phyloP scores from a whole-genome alignment of 192 early-diverging fungal genomes.

The Coemansia umbellata region DNA sequence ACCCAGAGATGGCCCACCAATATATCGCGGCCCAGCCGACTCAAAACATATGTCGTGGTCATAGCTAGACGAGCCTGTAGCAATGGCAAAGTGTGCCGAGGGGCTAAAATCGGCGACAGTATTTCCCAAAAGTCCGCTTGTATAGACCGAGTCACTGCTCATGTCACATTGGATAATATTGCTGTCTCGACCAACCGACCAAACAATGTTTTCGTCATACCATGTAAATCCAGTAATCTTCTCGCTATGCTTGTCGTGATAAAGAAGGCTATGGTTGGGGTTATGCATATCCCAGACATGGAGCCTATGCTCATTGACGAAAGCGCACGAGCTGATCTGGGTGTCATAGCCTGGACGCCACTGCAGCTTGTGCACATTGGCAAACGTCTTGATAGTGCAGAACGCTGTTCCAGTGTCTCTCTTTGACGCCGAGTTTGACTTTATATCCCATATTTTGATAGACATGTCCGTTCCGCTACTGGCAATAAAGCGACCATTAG shows the following conservation, averaged over 20 bases:
- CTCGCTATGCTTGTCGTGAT: slow-evolving; percentile 35
- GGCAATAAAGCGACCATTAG: slow-evolving; percentile 44
- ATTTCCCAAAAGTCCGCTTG: slow-evolving; percentile 21
- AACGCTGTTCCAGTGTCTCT: slow-evolving; percentile 19
- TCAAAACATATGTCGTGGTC: background rate
- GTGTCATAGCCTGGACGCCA: slow-evolving; percentile 53
- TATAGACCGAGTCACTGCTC: slow-evolving; percentile 26
- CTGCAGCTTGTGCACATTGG: slow-evolving; percentile 20
- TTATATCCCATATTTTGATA: slow-evolving; percentile 52
- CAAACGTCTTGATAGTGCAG: slow-evolving; percentile 39
- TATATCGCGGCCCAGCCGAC: background rate
- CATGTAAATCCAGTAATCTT: slow-evolving; percentile 35
- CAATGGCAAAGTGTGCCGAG: slow-evolving; percentile 21
- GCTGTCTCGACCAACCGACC: slow-evolving; percentile 24
- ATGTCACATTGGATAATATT: slow-evolving; percentile 44
- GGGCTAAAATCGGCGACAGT: slow-evolving; percentile 32
- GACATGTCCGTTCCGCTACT: slow-evolving; percentile 39
- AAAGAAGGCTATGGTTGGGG: slow-evolving; percentile 41
- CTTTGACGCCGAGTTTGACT: slow-evolving; percentile 12
- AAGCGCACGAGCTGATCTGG: slow-evolving; percentile 43
- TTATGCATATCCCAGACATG: slow-evolving; percentile 52
- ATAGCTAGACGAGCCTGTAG: slow-evolving; percentile 11
- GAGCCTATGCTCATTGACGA: slow-evolving; percentile 18
- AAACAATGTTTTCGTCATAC: slow-evolving; percentile 44
- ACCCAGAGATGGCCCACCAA: background rate